phyloP scores from a whole-genome alignment of 495 filamentous ascomycete genomes.

The Cladorrhinum samala region DNA sequence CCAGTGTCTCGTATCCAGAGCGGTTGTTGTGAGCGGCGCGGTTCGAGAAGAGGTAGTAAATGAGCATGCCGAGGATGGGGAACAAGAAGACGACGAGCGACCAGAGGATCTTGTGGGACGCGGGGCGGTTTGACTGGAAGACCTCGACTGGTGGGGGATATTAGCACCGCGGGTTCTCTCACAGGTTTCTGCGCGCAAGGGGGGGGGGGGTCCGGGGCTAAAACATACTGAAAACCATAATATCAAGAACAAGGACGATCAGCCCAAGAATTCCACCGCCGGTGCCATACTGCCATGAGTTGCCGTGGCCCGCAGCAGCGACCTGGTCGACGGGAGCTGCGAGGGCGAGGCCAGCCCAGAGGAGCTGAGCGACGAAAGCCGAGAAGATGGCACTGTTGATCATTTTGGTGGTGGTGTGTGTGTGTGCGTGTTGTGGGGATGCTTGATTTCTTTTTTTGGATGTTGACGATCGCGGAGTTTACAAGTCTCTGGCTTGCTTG shows the following conservation, averaged over 20 bases:
- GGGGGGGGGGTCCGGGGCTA: too few relatives aligned
- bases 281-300: slow-evolving; percentile 39
- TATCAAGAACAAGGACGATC: slow-evolving; percentile 44
- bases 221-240: slow-evolving; percentile 43
- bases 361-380: slow-evolving; percentile 36
- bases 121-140: slow-evolving; percentile 44
- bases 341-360: slow-evolving; percentile 31
- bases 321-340: slow-evolving; percentile 31
- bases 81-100: slow-evolving; percentile 46
- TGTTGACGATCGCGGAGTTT: too few relatives aligned
- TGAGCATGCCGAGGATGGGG: slow-evolving; percentile 42
- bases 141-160: slow-evolving; percentile 40
- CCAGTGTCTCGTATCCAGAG: slow-evolving; percentile 38
- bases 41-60: slow-evolving; percentile 50
- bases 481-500: too few relatives aligned
- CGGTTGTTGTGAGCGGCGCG: slow-evolving; percentile 37
- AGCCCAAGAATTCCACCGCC: slow-evolving; percentile 45
- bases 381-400: slow-evolving; percentile 24
- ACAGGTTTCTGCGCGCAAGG: too few relatives aligned
- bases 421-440: neutral
- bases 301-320: slow-evolving; percentile 8
- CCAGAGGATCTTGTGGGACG: slow-evolving; percentile 44
- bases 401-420: slow-evolving; percentile 10
- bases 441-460: neutral
- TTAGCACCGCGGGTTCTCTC: too few relatives aligned